Base-by-base conservation (phyloP, 805 yeast genomes). In the Yarrowia yakushimensis region DNA sequence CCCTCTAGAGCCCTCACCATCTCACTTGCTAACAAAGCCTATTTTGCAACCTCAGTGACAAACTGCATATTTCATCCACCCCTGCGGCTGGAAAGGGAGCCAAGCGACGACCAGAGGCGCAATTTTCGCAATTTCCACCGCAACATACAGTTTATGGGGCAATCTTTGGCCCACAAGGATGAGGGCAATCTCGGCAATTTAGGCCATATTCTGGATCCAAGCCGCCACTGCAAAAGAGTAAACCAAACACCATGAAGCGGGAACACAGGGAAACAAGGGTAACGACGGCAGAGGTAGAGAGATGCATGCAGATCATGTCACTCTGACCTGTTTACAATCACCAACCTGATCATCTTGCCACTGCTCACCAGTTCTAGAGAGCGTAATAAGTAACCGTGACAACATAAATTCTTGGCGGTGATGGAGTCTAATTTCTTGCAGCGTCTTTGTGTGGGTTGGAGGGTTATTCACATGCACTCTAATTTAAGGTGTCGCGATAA, bases 61-160 rank as follows among this genome's bases (percentile, higher is more conserved):
- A 23, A 25, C 17, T 36, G 59, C 59, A 52, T 52, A 52, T 36
- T 52, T 36, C 59, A n/a, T 17, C 59, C 42, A 17, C 59, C 59
- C 59, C 59, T 52, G 59, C 59, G 59, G 59, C 59, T 52, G 42
- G 59, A 36, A 52, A 52, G 59, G 34, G 33, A 52, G 43, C 31
- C 43, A 17, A 36, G 11, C n/a, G 27, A n/a, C n/a, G 28, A n/a
- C 33, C 18, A 7, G 42, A 34, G 42, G 43, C 43, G 43, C 43
- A 52, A 25, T 11, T 25, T 25, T 33, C 59, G 55, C 39, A 31
- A 45, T 45, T 48, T 22, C 39, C 22, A n/a, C n/a, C 28, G 39
- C 55, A 31, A 18, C 25, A 42, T 27, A 36, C 52, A 45, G 18
- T 45, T 45, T 45, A 45, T 45, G 52, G 52, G 52, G 52, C 52